These are phyloP conservation scores for Pichia scutulata DNA, from an alignment of 805 yeast species.

Conservation along the genomic window DNA sequence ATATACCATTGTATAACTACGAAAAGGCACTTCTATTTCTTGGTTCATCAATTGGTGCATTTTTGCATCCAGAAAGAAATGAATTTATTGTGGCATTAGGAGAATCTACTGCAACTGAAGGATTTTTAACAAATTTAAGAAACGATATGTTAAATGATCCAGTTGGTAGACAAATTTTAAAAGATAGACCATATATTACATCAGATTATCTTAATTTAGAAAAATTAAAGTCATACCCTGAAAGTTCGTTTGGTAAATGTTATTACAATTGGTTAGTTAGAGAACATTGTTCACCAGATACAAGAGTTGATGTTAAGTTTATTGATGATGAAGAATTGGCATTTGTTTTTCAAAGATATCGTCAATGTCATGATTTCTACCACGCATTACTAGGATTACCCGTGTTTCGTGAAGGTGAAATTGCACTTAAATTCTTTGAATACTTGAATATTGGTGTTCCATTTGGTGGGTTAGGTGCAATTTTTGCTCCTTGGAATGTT, in stretches of 20 bases:
- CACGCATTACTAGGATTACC: conserved; percentile 90
- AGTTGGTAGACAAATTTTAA: conserved; percentile 67
- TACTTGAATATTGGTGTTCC: conserved; percentile 89
- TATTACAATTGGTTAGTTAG: conserved; percentile 74
- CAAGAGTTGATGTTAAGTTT: conserved; percentile 79
- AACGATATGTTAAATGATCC: conserved; percentile 68
- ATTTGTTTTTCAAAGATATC: conserved; percentile 84
- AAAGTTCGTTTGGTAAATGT: conserved; percentile 67
- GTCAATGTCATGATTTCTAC: conserved; percentile 96
- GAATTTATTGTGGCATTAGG: conserved; percentile 77
- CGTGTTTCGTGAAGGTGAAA: conserved; percentile 91
- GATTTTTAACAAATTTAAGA: conserved; percentile 54
- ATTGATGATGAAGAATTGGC: conserved; percentile 89
- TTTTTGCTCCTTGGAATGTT: conserved; percentile 80
- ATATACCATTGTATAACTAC: conserved; percentile 59
- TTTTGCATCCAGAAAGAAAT: conserved; percentile 66
- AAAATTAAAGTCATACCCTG: conserved; percentile 50
- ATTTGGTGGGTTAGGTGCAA: conserved; percentile 88
- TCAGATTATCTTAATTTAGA: conserved; percentile 60
- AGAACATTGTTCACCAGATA: conserved; percentile 91
- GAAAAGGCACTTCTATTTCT: conserved; percentile 61
- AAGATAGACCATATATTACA: conserved; percentile 79
- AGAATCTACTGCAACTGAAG: conserved; percentile 77
- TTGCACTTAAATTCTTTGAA: conserved; percentile 87
- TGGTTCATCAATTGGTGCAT: conserved; percentile 74